Percentiles rank a stretch among this genome's conserved stretches.
phyloP scores from a whole-genome alignment of 495 filamentous ascomycete genomes.

The Penicillium cinerascens region DNA sequence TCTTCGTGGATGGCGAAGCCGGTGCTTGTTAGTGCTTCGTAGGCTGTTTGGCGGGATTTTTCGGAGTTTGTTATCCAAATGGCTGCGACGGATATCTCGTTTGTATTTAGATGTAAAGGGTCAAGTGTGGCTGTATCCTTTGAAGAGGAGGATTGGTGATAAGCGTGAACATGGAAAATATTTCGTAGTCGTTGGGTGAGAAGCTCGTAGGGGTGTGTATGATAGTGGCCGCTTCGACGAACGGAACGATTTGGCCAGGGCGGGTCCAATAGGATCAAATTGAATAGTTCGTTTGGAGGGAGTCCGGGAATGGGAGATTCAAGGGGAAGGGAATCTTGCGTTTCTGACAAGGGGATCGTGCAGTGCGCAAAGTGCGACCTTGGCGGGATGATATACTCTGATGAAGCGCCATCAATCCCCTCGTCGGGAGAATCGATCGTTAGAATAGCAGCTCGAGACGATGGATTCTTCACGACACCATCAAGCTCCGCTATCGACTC shows the following conservation, averaged over 20 bases:
- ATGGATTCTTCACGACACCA: constrained; percentile 35
- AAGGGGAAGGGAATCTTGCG: background rate
- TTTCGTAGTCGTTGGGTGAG: constrained; percentile 27
- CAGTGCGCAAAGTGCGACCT: constrained; percentile 49
- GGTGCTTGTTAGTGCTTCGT: constrained; percentile 58
- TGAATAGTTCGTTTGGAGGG: constrained; percentile 48
- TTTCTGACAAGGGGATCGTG: constrained; percentile 25
- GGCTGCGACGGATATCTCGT: constrained; percentile 40
- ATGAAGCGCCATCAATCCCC: constrained; percentile 1
- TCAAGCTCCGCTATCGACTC: constrained; percentile 27
- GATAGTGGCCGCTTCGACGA: constrained; percentile 64
- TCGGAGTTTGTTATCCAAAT: constrained; percentile 89
- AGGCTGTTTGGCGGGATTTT: constrained; percentile 54
- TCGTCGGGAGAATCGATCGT: constrained; percentile 9
- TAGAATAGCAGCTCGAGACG: constrained; percentile 22
- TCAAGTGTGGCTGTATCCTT: background rate
- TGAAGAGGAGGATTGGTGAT: background rate
- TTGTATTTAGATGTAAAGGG: background rate
- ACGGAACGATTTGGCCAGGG: constrained; percentile 94
- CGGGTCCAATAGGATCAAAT: constrained; percentile 83
- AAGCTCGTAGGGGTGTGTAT: constrained; percentile 42
- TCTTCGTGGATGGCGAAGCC: constrained; percentile 68
- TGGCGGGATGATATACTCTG: constrained; percentile 45
- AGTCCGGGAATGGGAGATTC: constrained; percentile 28
- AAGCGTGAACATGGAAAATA: constrained; percentile 30